These are phyloP conservation scores for Coelastrella sp. DNA, from an alignment of 139 green algal species.

Conservation along the genomic window DNA sequence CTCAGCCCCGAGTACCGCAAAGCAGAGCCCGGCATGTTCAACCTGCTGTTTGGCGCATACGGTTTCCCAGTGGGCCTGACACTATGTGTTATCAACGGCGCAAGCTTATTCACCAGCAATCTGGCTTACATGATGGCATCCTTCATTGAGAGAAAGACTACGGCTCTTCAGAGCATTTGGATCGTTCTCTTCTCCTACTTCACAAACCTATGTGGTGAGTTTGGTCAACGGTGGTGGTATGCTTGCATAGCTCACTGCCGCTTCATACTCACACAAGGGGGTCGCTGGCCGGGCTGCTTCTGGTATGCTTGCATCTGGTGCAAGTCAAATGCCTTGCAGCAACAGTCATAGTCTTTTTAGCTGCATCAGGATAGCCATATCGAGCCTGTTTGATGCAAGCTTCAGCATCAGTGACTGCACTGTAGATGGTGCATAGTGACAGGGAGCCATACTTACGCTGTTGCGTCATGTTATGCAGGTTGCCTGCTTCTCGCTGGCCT, in stretches of 20 bases:
- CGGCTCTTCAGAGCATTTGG: neutral
- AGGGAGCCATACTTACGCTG: neutral
- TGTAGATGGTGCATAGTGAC: too few relatives aligned
- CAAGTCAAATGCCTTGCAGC: too few relatives aligned
- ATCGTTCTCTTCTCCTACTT: constrained; percentile 32
- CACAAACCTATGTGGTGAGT: constrained; percentile 40
- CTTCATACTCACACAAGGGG: too few relatives aligned
- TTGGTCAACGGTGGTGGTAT: too few relatives aligned
- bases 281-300: too few relatives aligned
- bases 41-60: constrained; percentile 56
- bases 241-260: too few relatives aligned
- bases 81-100: constrained; percentile 70
- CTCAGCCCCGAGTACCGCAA: constrained; percentile 56
- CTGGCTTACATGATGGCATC: constrained; percentile 76
- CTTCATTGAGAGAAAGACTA: constrained; percentile 61
- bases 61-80: constrained; percentile 79
- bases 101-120: constrained; percentile 90
- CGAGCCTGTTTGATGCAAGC: too few relatives aligned
- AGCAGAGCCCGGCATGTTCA: constrained; percentile 68
- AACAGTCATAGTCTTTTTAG: too few relatives aligned
- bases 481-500: constrained; percentile 45
- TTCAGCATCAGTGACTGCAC: too few relatives aligned
- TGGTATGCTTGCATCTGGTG: too few relatives aligned
- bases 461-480: neutral
- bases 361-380: too few relatives aligned